These are phyloP conservation scores for Megacollybia platyphylla DNA, from an alignment of 1,284 basidiomycete genomes.

Conservation along the genomic window DNA sequence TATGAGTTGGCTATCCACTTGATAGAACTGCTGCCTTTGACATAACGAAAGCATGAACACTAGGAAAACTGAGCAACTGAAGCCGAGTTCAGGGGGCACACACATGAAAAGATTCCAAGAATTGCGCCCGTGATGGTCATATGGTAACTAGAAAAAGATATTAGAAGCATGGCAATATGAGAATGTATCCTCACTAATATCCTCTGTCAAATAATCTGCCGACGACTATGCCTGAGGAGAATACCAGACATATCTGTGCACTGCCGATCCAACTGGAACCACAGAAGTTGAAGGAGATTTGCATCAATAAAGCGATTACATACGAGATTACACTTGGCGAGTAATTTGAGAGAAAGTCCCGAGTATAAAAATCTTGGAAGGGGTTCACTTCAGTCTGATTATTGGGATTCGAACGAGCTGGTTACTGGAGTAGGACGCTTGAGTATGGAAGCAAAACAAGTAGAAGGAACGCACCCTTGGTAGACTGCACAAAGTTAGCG, in stretches of 20 bases:
- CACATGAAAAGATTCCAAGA: conserved; percentile 20
- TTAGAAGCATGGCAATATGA: background rate
- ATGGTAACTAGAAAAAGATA: conserved; percentile 16
- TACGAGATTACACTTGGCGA: conserved; percentile 25
- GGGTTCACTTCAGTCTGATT: background rate
- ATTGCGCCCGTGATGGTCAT: conserved; percentile 22
- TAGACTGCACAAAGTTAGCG: conserved; percentile 23
- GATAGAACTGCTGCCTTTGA: conserved; percentile 26
- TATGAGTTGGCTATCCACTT: conserved; percentile 9
- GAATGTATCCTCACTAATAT: conserved; percentile 15
- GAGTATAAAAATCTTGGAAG: conserved; percentile 23
- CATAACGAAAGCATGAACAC: conserved; percentile 30
- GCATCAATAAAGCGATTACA: background rate
- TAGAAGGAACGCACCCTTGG: conserved; percentile 16
- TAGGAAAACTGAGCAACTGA: background rate
- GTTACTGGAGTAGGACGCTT: background rate
- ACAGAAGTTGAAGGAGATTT: background rate
- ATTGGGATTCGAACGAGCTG: background rate
- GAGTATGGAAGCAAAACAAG: background rate
- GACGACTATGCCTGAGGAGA: conserved; percentile 19
- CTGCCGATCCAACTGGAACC: conserved; percentile 26
- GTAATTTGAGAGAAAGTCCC: conserved; percentile 19
- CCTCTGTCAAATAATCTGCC: conserved; percentile 25
- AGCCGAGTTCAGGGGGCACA: background rate
- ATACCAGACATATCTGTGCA: conserved; percentile 20